Evolutionary conservation across 1,284 basidiomycete genomes (phyloP), one percentile per base, ranked within the genome.

Genomic region (Schizophyllum amplum): DNA sequence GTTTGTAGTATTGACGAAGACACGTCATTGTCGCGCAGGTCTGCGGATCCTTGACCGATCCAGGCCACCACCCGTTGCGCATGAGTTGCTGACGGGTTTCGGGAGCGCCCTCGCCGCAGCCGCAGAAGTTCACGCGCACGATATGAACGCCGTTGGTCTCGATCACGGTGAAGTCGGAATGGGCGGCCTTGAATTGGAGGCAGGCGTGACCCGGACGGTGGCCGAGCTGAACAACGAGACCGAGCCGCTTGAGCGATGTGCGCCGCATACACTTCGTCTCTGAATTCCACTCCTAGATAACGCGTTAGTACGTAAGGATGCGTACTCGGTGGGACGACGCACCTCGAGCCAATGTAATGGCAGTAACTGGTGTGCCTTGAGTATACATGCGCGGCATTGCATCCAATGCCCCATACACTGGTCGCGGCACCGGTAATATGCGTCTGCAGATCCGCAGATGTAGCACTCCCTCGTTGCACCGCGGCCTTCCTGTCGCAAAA

Each of bases 131-230:
- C n/a, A 65, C 55, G 15, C 9, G 20, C 20, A 65, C 59, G 4
- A 53, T 20, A 46, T 65, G 63, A 22, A 63, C 56, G 1, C 61
- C 62, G 47, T 62, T 61, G 6, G 54, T 50, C 47, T 65, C 56
- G 26, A 65, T 42, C 2, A 65, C 52, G 11, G 42, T 33, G 52
- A 65, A 64, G 26, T 47, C 47, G 13, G 25, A 17, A 17, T 47
- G 33, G 3, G 57, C 47, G 4, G 56, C 51, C 2, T 26, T 13
- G 4, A 58, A 61, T n/a, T 48, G 54, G 21, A 47, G 9, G 25
- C 61, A 63, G 11, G 42, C 21, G 11, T 57, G n/a, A 5, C 51
- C 7, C n/a, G 55, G 22, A 26, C 6, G 15, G 25, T 61, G 60
- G 21, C 61, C 61, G 17, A 63, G 55, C 48, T 64, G 62, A 7